Evolutionary conservation across 164 flowering plant genomes (phyloP), one percentile per base, ranked within the genome.

Genomic region (Kingdonia uniflora): DNA sequence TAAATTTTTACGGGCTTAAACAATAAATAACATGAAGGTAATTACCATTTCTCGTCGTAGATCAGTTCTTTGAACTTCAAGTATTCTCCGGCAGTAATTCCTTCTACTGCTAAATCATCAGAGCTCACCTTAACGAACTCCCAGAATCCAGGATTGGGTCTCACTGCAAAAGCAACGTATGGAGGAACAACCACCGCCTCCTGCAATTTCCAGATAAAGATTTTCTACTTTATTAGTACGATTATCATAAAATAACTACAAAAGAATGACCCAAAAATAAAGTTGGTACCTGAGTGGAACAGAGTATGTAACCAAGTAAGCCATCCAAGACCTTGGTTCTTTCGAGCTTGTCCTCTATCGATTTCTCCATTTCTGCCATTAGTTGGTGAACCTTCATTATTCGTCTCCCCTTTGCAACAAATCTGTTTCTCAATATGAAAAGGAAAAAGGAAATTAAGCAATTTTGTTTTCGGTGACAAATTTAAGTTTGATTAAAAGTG

Each of bases 171-270:
- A 0, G 90, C 95, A 38, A 94, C 67, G 42, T 67, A 49, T 0
- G 99, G 99, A 42, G 99, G 96, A 64, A 84, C 78, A 47, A 85
- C 86, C 21, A 84, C 86, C 21, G 97, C 97, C 74, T 89, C 97
- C 99, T 88, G 79, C 65, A 66, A 20, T 44, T 22, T 47, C 17
- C 7, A 52, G 17, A 42, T 5, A 15, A 49, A 17, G 14, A 49
- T 2, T 19, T n/a, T 37, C 25, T 52, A 12, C 21, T 37, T 1
- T 4, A 7, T 52, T 37, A 52, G 55, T 25, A 14, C 5, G 17
- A 37, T 19, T 37, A 6, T 35, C 14, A n/a, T 11, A 11, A 24
- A 33, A 35, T 29, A 5, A 3, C 35, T 29, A 29, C 35, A 5
- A 33, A 40, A 14, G 25, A 23, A 33, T 5, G 20, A 48, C 11